phyloP scores from a whole-genome alignment of 2,329 filamentous ascomycete species.

The Apiospora rasikravindrae region DNA sequence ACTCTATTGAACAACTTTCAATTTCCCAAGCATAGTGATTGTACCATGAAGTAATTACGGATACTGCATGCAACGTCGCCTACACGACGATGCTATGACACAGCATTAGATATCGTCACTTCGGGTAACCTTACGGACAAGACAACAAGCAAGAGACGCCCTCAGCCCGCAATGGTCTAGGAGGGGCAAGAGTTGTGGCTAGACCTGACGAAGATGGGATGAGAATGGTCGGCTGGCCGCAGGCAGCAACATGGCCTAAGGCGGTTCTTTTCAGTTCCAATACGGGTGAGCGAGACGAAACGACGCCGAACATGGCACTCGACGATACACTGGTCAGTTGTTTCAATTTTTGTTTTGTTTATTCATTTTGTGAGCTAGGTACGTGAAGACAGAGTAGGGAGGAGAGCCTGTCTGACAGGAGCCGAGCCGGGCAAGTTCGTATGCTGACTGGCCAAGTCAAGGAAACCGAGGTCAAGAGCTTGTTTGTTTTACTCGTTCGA shows the following conservation, averaged over 20 bases:
- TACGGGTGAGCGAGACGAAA: too few species aligned
- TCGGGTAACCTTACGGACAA: too few species aligned
- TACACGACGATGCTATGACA: too few species aligned
- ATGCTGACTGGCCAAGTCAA: background rate
- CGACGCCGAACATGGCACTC: background rate
- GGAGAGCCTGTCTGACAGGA: background rate
- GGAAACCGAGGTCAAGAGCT: background rate
- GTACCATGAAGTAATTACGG: too few species aligned
- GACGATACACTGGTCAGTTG: background rate
- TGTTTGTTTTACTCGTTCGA: background rate
- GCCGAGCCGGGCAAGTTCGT: background rate
- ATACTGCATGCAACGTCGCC: too few species aligned
- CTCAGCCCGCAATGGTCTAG: too few species aligned
- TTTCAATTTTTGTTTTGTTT: background rate
- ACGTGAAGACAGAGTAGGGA: slow-evolving; percentile 16
- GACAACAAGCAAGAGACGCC: too few species aligned
- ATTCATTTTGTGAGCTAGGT: slow-evolving; percentile 7
- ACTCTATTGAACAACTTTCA: background rate
- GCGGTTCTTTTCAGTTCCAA: too few species aligned
- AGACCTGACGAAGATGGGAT: background rate
- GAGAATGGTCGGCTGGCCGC: background rate
- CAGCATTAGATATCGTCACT: too few species aligned
- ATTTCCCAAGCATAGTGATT: background rate
- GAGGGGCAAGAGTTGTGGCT: too few species aligned
- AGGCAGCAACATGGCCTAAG: too few species aligned